A percentile compares a stretch with the other conserved stretches of the same genome.
Evolutionary conservation across 805 yeast genomes (phyloP).

Genomic region (Nakazawaea anatomiae): DNA sequence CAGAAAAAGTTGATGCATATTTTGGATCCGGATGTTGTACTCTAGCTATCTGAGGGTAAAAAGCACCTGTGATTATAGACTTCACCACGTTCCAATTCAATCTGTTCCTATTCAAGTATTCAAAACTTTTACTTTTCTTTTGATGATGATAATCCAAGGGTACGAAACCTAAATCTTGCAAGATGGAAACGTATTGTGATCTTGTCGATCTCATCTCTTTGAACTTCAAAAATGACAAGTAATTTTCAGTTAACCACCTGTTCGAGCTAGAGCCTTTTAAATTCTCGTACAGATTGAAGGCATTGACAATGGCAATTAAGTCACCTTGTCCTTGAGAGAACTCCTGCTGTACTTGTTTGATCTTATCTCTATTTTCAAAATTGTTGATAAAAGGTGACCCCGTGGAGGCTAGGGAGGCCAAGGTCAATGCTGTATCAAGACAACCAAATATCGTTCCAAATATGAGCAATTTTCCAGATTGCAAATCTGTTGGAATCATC

Average conservation of each 20-base stretch:
- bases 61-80: constrained; percentile 72
- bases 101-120: constrained; percentile 44
- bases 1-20: constrained; percentile 60
- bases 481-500: constrained; percentile 78
- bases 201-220: constrained; percentile 69
- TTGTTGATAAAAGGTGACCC: constrained; percentile 70
- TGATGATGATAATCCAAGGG: constrained; percentile 39
- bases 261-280: constrained; percentile 24
- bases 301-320: constrained; percentile 57
- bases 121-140: constrained; percentile 11
- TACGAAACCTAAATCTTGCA: constrained; percentile 74
- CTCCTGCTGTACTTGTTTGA: constrained; percentile 38
- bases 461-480: constrained; percentile 76
- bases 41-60: constrained; percentile 77
- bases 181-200: constrained; percentile 60
- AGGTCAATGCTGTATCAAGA: constrained; percentile 66
- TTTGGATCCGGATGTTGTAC: constrained; percentile 81
- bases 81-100: constrained; percentile 46
- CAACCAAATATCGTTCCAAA: constrained; percentile 82
- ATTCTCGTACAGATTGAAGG: constrained; percentile 47
- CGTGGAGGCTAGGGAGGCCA: constrained; percentile 71
- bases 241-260: constrained; percentile 49
- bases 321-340: constrained; percentile 64
- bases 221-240: constrained; percentile 56
- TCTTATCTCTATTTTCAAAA: constrained; percentile 57